Conservation (phyloP, 2,329 filamentous ascomycete species). For the Diaporthe citrichinensis region DNA sequence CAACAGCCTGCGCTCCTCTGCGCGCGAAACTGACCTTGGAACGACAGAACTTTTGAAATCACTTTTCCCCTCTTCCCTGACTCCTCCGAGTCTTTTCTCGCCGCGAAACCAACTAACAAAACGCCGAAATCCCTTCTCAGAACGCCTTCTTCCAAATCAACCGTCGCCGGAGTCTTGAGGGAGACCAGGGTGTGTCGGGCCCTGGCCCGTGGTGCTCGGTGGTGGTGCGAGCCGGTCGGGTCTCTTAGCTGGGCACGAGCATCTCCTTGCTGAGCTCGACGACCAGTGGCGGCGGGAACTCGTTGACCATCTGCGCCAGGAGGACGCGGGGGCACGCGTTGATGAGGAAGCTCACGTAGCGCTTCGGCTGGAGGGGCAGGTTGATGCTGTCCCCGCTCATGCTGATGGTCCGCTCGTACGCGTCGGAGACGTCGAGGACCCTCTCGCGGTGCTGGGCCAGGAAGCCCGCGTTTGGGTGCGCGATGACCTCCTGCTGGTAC, state of each 20-base stretch:
- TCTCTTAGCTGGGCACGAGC: background rate
- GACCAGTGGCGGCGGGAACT: background rate
- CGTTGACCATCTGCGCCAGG: background rate
- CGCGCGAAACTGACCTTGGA: background rate
- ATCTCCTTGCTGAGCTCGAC: background rate
- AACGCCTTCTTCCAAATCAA: background rate
- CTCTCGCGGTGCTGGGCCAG: conserved; percentile 4
- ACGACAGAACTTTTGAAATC: background rate
- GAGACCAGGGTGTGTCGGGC: background rate
- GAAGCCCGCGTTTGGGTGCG: background rate
- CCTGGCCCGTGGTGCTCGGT: background rate
- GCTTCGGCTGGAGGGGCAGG: background rate
- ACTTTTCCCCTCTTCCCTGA: background rate
- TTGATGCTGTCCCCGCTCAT: background rate
- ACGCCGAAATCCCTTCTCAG: background rate
- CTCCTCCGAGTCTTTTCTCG: background rate
- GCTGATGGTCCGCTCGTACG: background rate
- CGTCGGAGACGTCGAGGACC: conserved; percentile 17
- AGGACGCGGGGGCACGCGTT: conserved; percentile 3
- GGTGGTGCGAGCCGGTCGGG: background rate
- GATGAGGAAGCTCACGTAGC: conserved; percentile 3
- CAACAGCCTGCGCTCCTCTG: background rate
- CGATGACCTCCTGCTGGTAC: conserved; percentile 28
- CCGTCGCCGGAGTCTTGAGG: background rate
- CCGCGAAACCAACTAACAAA: background rate